Evolutionary conservation across 352 stramenopile genomes (phyloP), one percentile per base, ranked within the genome.

Genomic region (Globisporangium spinosum): DNA sequence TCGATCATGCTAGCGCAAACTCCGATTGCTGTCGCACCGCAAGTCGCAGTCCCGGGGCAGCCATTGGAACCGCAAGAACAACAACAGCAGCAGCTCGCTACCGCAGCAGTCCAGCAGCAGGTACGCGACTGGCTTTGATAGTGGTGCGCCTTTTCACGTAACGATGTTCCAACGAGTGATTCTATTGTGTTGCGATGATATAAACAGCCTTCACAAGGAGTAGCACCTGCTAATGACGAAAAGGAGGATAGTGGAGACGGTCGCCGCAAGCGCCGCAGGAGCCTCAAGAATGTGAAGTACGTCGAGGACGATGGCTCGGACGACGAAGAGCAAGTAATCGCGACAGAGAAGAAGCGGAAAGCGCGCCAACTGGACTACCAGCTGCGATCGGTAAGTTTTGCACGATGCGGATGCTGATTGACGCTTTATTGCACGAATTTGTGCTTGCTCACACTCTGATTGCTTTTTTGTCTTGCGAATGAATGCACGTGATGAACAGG

Each of bases 331-430:
- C 65, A 71, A 4, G 60, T 85, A 7, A 49, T 62, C 1, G 70
- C 77, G 10, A 75, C 64, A 17, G 81, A 93, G 45, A 93, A 93
- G 61, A 89, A 89, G 60, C 79, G 81, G 13, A 77, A 79, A 3
- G 85, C 87, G n/a, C 82, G 88, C 2, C 85, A 93, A 67, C 70
- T 95, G 15, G 87, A 95, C 64, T 91, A 90, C 29, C 85, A 95
- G 45, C 59, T 84, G 63, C 73, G 78, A 65, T 51, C 68, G 57
- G 78, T 89, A 71, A 65, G 78, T 74, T 40, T 25, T 10, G 17
- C 45, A 12, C 1, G 40, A 32, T 35, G 8, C 10, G 17, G 23
- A 32, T 8, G 29, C 8, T 34, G 8, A n/a, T 22, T 53, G 70
- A 29, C 27, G 47, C 65, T 8, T 27, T 12, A 4, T 27, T 35